Evolutionary conservation across 2,329 filamentous ascomycete species (phyloP), one percentile per base, ranked within the genome.

Genomic region (Dryadomyces quercus-mongolicae): DNA sequence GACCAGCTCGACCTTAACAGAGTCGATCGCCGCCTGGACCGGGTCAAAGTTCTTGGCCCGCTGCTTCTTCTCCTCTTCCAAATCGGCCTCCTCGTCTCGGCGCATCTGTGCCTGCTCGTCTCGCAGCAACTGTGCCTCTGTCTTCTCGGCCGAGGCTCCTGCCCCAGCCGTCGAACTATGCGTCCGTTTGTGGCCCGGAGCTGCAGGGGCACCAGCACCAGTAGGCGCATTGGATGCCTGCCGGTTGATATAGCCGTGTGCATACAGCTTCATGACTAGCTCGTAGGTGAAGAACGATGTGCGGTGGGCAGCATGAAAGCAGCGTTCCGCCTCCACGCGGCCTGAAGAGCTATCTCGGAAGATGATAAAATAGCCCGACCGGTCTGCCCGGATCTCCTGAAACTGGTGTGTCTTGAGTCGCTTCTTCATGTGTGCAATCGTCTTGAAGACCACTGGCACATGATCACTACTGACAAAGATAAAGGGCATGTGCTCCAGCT

Each of bases 11-110:
- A 82, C 80, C 52, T 85, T 80, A 53, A 96, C 78, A 47, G 87
- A 78, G 57, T 91, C 83, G 43, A 90, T 75, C 38, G 93, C 92
- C 64, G 94, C 92, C 50, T 76, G 72, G 5, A 92, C 88, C n/a
- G 93, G 92, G 67, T 98, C 92, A 59, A 96, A 81, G 65, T 94
- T 86, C 63, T 86, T 85, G 18, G 91, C 91, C 52, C 92, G 77
- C 62, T 92, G 85, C 64, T 82, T 84, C 71, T 93, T 96, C 67
- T 97, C 92, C 60, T 93, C 86, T 64, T 96, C 90, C 8, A 92
- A 65, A 64, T 96, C 92, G 50, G 84, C 78, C 58, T 88, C 87
- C 46, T 89, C 84, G 63, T 95, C 88, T 49, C 78, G 81, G 54
- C 80, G 80, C 47, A 71, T 71, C 55, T 82, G 80, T 55, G 84